These are phyloP conservation scores for Anisodus acutangulus DNA, from an alignment of 257 asterid genomes.

Conservation along the genomic window DNA sequence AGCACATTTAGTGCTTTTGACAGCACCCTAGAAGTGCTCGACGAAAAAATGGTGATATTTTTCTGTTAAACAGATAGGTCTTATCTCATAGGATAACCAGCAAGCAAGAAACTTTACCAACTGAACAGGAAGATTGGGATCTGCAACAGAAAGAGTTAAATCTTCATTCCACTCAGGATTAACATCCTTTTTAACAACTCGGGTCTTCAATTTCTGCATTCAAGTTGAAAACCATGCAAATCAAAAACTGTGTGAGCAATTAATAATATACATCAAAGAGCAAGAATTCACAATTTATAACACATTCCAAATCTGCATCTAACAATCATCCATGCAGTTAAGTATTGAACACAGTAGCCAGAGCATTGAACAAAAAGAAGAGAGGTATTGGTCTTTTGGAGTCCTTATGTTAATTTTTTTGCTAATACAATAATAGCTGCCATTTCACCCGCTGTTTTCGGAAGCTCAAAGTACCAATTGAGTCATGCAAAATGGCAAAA, in stretches of 20 bases:
- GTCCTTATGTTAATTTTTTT: neutral
- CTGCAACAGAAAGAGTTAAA: conserved; percentile 71
- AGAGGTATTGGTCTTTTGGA: neutral
- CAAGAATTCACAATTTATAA: neutral
- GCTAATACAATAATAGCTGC: neutral
- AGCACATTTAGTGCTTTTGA: neutral
- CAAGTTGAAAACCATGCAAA: neutral
- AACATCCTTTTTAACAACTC: conserved; percentile 71
- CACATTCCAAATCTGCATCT: neutral
- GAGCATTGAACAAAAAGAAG: neutral
- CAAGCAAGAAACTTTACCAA: conserved; percentile 51
- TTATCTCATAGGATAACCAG: neutral
- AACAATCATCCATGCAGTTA: neutral
- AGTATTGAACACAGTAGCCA: neutral
- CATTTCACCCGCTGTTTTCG: neutral
- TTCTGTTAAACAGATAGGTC: neutral
- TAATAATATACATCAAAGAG: neutral
- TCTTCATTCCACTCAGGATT: conserved; percentile 96
- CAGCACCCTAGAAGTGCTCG: neutral
- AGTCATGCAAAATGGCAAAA: neutral
- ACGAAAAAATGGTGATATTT: neutral
- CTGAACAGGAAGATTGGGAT: conserved; percentile 50
- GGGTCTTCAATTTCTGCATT: conserved; percentile 81
- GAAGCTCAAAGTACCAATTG: neutral
- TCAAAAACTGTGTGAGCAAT: neutral